Conservation (phyloP, 805 yeast genomes). For the Saturnispora bothae region DNA sequence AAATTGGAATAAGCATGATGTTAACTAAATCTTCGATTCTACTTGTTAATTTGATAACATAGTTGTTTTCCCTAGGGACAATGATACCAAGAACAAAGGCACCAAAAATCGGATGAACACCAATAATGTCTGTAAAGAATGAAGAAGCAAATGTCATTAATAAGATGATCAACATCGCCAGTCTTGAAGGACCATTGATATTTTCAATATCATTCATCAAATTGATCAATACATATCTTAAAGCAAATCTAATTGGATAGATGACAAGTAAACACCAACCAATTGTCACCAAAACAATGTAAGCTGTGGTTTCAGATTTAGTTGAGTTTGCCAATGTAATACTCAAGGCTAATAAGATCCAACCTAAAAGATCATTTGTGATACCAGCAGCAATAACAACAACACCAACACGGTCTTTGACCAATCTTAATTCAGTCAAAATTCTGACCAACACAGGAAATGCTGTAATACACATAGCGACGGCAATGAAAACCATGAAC, state of each 20-base stretch:
- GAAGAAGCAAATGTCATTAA: slow-evolving; percentile 53
- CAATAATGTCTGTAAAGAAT: slow-evolving; percentile 73
- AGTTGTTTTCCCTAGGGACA: slow-evolving; percentile 67
- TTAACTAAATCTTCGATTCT: slow-evolving; percentile 72
- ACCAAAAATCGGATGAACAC: slow-evolving; percentile 81
- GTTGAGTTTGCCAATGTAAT: slow-evolving; percentile 69
- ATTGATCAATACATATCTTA: slow-evolving; percentile 35
- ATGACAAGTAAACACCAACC: slow-evolving; percentile 61
- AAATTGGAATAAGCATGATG: slow-evolving; percentile 60
- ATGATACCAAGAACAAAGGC: slow-evolving; percentile 71
- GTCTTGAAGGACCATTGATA: slow-evolving; percentile 53
- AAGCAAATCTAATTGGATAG: slow-evolving; percentile 43
- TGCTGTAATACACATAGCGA: slow-evolving; percentile 77
- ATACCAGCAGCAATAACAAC: slow-evolving; percentile 78
- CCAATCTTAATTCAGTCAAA: slow-evolving; percentile 57
- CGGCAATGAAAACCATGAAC: slow-evolving; percentile 71
- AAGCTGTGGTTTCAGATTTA: slow-evolving; percentile 57
- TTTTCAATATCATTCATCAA: slow-evolving; percentile 37
- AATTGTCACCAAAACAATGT: slow-evolving; percentile 51
- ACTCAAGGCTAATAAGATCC: slow-evolving; percentile 68
- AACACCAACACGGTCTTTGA: slow-evolving; percentile 62
- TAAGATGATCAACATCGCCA: slow-evolving; percentile 46
- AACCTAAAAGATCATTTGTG: slow-evolving; percentile 67
- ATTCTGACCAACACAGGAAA: slow-evolving; percentile 78
- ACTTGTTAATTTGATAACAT: slow-evolving; percentile 57